Base-by-base conservation (phyloP, 345 rosid species). In the Sisymbrium irio region DNA sequence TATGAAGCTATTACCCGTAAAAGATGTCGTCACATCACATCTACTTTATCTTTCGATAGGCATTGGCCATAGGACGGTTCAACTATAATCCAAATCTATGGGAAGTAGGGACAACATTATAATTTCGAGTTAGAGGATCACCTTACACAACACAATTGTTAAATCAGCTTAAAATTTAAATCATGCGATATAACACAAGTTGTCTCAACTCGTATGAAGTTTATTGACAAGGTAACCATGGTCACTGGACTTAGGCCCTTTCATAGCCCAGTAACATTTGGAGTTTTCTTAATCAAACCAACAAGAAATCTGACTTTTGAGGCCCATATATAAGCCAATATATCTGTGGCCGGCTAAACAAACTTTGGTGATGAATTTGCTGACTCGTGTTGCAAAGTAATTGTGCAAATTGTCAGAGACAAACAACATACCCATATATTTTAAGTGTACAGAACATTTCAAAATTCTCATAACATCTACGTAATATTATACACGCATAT, bases 401-500 rank as follows among this genome's bases (percentile, higher is more conserved):
- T 2, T 14, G 42, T 15, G 7, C 13, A 44, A 42, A 15, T 69
- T 58, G 65, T 7, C 7, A n/a, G 8, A 41, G 20, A 17, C 32
- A 32, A 25, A 27, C 18, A 51, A 40, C 4, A 60, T 6, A 61
- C 11, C 20, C 62, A 50, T 62, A 50, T 50, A 40, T 50, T 39
- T 10, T 7, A 47, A 60, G 62, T 61, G 61, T 39, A 50, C 61
- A 54, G 0, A 51, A 55, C 55, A 32, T 53, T 51, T 55, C 15
- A 12, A 63, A 14, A 1, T 7, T 20, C 12, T 32, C 9, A 6
- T 32, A 54, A 63, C 65, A 65, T 56, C n/a, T n/a, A n/a, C n/a
- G 59, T 55, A 60, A 30, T 30, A 73, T 73, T 18, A 56, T 14
- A 66, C 78, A 65, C 5, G 50, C 62, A 67, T 68, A 47, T 46